Evolutionary conservation across 2,329 filamentous ascomycete species (phyloP), one percentile per base, ranked within the genome.

Genomic region (Sclerotinia trifoliorum): DNA sequence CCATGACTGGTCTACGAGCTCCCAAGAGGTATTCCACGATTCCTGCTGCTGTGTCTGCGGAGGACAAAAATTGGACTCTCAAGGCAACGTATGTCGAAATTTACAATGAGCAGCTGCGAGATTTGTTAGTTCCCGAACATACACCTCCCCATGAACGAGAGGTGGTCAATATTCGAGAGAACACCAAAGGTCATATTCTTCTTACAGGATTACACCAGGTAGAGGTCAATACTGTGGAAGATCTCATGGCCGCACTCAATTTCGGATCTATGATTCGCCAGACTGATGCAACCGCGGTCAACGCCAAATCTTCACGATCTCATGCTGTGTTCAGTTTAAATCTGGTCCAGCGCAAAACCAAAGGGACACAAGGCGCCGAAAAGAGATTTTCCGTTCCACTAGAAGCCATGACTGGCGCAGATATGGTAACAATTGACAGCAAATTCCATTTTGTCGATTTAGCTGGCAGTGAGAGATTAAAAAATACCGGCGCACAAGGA

Each of bases 361-460:
- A 87, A 69, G 77, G 80, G 1, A 80, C 84, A 4, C 83, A 87
- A 21, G 83, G 83, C 17, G 83, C 85, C 42, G 93, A 97, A 72
- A 97, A 96, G 81, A 90, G 94, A 70, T 88, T 91, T 73, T 98
- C 95, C 0, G 88, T 96, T 72, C 93, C 94, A 0, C 77, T 94
- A 7, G 95, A 98, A 77, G 86, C 90, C 51, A 86, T 95, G 83
- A 86, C 89, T 2, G 85, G 86, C 32, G 86, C 89, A 24, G 86
- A 89, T 46, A 84, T 86, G 79, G 85, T 98, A 54, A 97, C 93
- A 0, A 91, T 95, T 13, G 95, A 99, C 79, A 99, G 95, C 87
- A 99, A 99, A 80, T 85, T 99, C 63, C 95, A 99, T 78, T 99
- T 99, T 77, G 95, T 99, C 69, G 95, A 99, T 86, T 82, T 99